phyloP scores from a whole-genome alignment of 2,329 filamentous ascomycete genomes.

The Cytospora paraplurivora region DNA sequence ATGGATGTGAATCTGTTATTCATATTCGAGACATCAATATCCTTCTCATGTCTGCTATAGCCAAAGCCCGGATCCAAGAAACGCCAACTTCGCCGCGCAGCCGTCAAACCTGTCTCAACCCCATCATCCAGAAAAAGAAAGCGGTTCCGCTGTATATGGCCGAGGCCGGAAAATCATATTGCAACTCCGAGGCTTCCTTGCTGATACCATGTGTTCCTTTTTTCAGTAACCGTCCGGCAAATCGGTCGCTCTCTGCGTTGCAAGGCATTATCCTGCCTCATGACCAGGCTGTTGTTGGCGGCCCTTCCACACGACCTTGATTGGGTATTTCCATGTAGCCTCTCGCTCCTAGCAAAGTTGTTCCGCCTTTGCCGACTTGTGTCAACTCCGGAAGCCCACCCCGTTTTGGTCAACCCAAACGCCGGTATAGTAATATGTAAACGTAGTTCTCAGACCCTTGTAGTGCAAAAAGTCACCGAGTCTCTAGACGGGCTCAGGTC shows the following conservation, averaged over 20 bases:
- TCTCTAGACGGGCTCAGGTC: not conserved
- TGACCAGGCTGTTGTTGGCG: not conserved
- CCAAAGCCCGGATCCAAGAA: not conserved
- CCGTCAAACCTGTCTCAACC: conserved; percentile 3
- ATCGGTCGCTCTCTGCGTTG: conserved; percentile 17
- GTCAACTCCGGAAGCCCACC: not conserved
- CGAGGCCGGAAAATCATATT: conserved; percentile 3
- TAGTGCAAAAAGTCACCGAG: too few species aligned
- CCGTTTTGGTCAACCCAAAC: not conserved
- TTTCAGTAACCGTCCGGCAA: not conserved
- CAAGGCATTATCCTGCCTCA: not conserved
- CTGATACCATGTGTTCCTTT: conserved; percentile 4
- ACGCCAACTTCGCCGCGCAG: conserved; percentile 25
- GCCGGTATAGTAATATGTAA: not conserved
- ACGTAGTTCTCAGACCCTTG: not conserved
- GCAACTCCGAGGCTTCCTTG: conserved; percentile 18
- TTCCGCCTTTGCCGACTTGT: conserved; percentile 7
- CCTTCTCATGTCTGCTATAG: conserved; percentile 9
- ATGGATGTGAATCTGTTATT: conserved; percentile 4
- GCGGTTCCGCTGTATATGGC: not conserved
- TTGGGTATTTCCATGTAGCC: conserved; percentile 22
- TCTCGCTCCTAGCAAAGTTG: conserved; percentile 7
- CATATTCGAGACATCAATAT: not conserved
- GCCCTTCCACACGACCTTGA: conserved; percentile 2
- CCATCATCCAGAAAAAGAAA: conserved; percentile 18